Conservation (phyloP, 2,329 filamentous ascomycete species). For the Aspergillus caelatus region DNA sequence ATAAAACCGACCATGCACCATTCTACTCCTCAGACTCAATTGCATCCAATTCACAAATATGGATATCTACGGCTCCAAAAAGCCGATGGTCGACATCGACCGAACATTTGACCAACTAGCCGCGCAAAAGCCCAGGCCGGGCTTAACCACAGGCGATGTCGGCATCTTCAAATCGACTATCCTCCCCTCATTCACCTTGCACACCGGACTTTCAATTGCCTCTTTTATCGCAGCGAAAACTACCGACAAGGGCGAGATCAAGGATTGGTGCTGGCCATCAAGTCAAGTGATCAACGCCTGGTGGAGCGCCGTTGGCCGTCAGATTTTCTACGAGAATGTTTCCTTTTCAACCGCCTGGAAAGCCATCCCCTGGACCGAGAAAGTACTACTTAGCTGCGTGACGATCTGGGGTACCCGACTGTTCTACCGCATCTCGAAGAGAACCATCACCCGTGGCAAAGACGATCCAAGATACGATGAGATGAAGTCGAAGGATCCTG, state of each 20-base stretch:
- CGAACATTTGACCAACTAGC: slow-evolving; percentile 5
- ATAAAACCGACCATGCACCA: slow-evolving; percentile 1
- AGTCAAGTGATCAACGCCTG: slow-evolving; percentile 61
- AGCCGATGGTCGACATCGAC: slow-evolving; percentile 16
- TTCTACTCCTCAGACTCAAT: not conserved
- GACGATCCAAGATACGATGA: slow-evolving; percentile 61
- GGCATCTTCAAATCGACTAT: slow-evolving; percentile 58
- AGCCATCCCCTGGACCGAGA: slow-evolving; percentile 57
- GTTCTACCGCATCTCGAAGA: slow-evolving; percentile 57
- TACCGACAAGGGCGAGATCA: slow-evolving; percentile 60
- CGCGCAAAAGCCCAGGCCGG: not conserved
- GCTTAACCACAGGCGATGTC: slow-evolving; percentile 34
- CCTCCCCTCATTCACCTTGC: slow-evolving; percentile 57
- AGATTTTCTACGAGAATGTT: slow-evolving; percentile 50
- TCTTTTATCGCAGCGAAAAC: slow-evolving; percentile 56
- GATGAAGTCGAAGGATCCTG: slow-evolving; percentile 51
- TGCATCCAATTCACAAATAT: not conserved
- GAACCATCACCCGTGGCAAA: slow-evolving; percentile 53
- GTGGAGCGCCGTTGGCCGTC: slow-evolving; percentile 62
- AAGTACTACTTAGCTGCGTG: slow-evolving; percentile 58
- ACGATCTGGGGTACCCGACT: slow-evolving; percentile 61
- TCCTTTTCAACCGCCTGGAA: slow-evolving; percentile 51
- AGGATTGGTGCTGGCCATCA: slow-evolving; percentile 62
- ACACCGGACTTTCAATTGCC: slow-evolving; percentile 55
- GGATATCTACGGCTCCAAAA: slow-evolving; percentile 14